Percentiles rank a stretch among this genome's conserved stretches.
Evolutionary conservation across 139 green algal species (phyloP).

Genomic region (Picochlorum sp.): DNA sequence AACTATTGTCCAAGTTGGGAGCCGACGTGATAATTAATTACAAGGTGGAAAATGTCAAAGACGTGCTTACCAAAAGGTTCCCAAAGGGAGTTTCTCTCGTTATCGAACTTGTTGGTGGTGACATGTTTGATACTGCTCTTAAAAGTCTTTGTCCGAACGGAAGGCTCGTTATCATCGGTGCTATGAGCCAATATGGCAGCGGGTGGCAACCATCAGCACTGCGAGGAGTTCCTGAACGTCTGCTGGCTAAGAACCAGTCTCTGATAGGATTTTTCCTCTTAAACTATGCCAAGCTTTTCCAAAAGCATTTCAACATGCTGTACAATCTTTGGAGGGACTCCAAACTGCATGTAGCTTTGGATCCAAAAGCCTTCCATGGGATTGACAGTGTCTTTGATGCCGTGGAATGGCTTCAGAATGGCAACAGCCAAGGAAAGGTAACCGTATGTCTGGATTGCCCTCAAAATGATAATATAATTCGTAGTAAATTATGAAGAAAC

Average conservation of each 20-base stretch:
- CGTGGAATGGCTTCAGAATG: conserved; percentile 60
- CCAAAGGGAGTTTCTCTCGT: conserved; percentile 55
- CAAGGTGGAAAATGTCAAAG: conserved; percentile 34
- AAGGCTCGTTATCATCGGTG: conserved; percentile 67
- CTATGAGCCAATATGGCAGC: conserved; percentile 46
- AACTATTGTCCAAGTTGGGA: conserved; percentile 63
- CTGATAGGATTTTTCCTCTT: conserved; percentile 76
- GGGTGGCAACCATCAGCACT: conserved; percentile 28
- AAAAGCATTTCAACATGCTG: conserved; percentile 39
- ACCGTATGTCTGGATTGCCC: background rate
- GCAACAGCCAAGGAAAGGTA: conserved; percentile 70
- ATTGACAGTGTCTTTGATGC: conserved; percentile 49
- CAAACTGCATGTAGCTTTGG: conserved; percentile 39
- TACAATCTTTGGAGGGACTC: conserved; percentile 21
- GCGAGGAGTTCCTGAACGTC: conserved; percentile 58
- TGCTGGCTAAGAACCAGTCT: conserved; percentile 64
- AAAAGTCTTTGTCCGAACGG: conserved; percentile 51
- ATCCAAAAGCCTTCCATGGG: conserved; percentile 30
- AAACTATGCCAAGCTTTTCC: conserved; percentile 35
- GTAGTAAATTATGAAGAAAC: background rate
- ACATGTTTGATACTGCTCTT: conserved; percentile 63
- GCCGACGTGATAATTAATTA: conserved; percentile 83
- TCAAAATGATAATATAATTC: background rate
- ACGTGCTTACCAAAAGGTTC: conserved; percentile 52
- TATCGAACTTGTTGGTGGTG: conserved; percentile 59